phyloP scores from a whole-genome alignment of 441 rosid species.

The Biscutella laevigata region DNA sequence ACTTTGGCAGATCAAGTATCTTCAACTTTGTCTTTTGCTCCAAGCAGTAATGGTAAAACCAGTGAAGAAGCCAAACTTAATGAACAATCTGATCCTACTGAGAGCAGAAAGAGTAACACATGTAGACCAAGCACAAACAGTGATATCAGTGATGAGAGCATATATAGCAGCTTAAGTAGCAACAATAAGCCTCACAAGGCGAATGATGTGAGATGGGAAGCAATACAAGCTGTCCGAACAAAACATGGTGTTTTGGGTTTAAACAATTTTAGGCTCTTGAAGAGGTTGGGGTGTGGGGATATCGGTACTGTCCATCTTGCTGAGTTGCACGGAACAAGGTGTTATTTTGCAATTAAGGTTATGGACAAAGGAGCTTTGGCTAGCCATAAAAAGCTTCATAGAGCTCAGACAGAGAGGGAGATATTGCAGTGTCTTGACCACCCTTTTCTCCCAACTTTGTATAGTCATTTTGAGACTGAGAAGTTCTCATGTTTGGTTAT shows the following conservation, averaged over 20 bases:
- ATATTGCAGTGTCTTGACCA: slow-evolving; percentile 74
- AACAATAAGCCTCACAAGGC: slow-evolving; percentile 83
- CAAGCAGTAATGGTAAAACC: slow-evolving; percentile 37
- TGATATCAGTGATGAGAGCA: slow-evolving; percentile 82
- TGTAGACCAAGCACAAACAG: slow-evolving; percentile 80
- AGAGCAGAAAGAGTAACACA: slow-evolving; percentile 57
- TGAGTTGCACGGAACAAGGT: slow-evolving; percentile 66
- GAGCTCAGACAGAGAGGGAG: slow-evolving; percentile 87
- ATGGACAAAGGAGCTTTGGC: slow-evolving; percentile 84
- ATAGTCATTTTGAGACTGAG: slow-evolving; percentile 65
- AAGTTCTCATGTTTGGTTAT: slow-evolving; percentile 70
- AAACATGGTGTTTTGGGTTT: slow-evolving; percentile 66
- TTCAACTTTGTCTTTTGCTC: slow-evolving; percentile 35
- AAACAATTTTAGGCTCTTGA: slow-evolving; percentile 68
- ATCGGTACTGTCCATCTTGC: slow-evolving; percentile 83
- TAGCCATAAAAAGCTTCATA: slow-evolving; percentile 70
- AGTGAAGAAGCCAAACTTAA: slow-evolving; percentile 39
- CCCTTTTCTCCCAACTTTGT: slow-evolving; percentile 78
- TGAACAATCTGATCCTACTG: slow-evolving; percentile 34
- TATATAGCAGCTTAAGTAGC: slow-evolving; percentile 66
- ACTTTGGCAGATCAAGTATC: slow-evolving; percentile 36
- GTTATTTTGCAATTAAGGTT: slow-evolving; percentile 80
- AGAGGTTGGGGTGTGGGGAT: slow-evolving; percentile 81
- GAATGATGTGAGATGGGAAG: slow-evolving; percentile 76
- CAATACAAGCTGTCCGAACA: slow-evolving; percentile 63